Percentiles rank a stretch among this genome's conserved stretches.
These are phyloP conservation scores for Breynia disticha DNA, from an alignment of 441 rosid species.

Conservation along the genomic window DNA sequence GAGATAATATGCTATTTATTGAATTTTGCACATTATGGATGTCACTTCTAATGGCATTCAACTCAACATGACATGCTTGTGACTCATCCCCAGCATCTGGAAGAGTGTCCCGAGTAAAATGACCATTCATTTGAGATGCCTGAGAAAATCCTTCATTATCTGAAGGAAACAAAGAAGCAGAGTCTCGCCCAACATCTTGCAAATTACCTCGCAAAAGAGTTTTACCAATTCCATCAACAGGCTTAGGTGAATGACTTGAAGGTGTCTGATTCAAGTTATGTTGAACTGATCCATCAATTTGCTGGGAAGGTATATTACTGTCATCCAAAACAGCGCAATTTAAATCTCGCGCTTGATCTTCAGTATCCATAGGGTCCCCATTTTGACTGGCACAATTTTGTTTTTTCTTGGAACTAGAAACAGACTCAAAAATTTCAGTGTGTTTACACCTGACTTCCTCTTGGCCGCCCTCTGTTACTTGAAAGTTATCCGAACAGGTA, in stretches of 20 bases:
- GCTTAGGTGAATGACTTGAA: slow-evolving; percentile 31
- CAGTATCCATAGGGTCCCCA: slow-evolving; percentile 14
- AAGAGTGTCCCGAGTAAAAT: slow-evolving; percentile 28
- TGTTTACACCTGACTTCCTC: slow-evolving; percentile 30
- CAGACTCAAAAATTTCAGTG: slow-evolving; percentile 20
- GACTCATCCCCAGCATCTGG: slow-evolving; percentile 40
- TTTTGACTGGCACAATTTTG: slow-evolving; percentile 13
- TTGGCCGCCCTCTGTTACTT: slow-evolving; percentile 22
- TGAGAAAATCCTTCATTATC: slow-evolving; percentile 27
- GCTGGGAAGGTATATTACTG: neutral
- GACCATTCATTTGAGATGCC: slow-evolving; percentile 24
- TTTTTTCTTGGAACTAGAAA: slow-evolving; percentile 20
- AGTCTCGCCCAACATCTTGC: slow-evolving; percentile 25
- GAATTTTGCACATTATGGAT: slow-evolving; percentile 49
- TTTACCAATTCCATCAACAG: slow-evolving; percentile 28
- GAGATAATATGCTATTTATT: slow-evolving; percentile 48
- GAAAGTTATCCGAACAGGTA: slow-evolving; percentile 24
- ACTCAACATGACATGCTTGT: slow-evolving; percentile 45
- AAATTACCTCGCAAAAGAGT: slow-evolving; percentile 21
- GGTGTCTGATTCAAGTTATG: neutral
- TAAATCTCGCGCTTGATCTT: slow-evolving; percentile 19
- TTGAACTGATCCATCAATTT: neutral
- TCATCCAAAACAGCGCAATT: slow-evolving; percentile 18
- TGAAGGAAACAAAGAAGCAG: slow-evolving; percentile 13
- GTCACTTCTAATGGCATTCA: slow-evolving; percentile 46